Base-by-base conservation (phyloP, 257 asterid species). In the Sherardia arvensis region DNA sequence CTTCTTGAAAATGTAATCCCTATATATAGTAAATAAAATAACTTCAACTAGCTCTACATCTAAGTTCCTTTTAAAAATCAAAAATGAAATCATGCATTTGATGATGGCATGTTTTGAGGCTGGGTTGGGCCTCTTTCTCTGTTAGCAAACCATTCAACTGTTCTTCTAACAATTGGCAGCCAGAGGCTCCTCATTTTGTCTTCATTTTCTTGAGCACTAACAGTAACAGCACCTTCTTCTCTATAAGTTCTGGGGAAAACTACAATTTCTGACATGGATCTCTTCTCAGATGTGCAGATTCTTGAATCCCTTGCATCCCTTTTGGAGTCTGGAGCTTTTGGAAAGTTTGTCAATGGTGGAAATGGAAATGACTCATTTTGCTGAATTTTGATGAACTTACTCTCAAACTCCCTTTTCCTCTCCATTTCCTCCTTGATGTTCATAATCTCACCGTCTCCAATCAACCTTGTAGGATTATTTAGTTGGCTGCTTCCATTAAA, bases 151-250 rank as follows among this genome's bases (percentile, higher is more conserved):
- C 95, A 88, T 17, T 75, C 69, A 14, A 79, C 87, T 68, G 96
- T 91, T 78, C 88, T 85, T 62, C 74, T 80, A 14, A 91, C 98
- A 69, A 91, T 88, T 30, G 95, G 92, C n/a, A 86, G 67, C 98
- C 98, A 91, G 23, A 77, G 57, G 45, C 76, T 83, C 65, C 86
- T 83, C 53, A 48, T 67, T 22, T 73, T 79, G 51, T 86, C 95
- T 54, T 84, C 92, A 47, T 77, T 61, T 6, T 34, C 66, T 8
- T 49, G 36, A 8, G 8, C 18, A 68, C 25, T 21, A 51, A 6
- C 59, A 6, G 4, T 21, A 51, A 6, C 59, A 6, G 4, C 14
- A 70, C 22, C 11, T 47, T 11, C 55, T 34, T 69, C 82, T 59
- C 63, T 43, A 47, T 34, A 27, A 21, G 20, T 36, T 22, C 97